Evolutionary conservation across 768 basidiomycete species (phyloP).

Genomic region (Suillus bovinus): DNA sequence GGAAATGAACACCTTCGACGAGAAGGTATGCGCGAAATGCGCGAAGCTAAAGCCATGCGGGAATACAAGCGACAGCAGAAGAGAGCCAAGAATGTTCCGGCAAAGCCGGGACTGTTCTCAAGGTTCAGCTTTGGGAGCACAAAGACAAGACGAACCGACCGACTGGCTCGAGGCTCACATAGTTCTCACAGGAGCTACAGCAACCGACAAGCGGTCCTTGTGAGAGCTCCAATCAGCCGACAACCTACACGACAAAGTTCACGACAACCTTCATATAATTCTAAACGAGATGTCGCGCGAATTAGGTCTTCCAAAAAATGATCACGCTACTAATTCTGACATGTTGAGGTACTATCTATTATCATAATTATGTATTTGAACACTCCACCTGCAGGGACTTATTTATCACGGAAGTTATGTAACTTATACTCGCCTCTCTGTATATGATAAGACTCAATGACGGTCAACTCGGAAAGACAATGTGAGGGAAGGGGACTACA

Average conservation of each 20-base stretch:
- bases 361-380: conserved; percentile 8
- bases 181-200: conserved; percentile 14
- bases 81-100: conserved; percentile 17
- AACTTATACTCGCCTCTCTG: not conserved
- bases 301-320: not conserved
- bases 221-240: conserved; percentile 16
- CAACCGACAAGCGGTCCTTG: conserved; percentile 12
- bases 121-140: conserved; percentile 21
- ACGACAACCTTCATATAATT: conserved; percentile 20
- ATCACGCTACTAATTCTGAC: conserved; percentile 2
- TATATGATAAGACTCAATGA: not conserved
- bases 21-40: conserved; percentile 76
- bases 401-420: conserved; percentile 5
- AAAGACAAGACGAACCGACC: conserved; percentile 14
- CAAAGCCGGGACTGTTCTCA: conserved; percentile 29
- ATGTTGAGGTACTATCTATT: conserved; percentile 3
- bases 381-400: conserved; percentile 7
- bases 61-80: conserved; percentile 31
- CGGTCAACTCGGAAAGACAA: not conserved
- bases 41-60: conserved; percentile 44
- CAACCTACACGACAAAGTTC: conserved; percentile 17
- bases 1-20: conserved; percentile 62
- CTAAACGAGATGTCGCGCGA: conserved; percentile 14
- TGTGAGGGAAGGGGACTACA: not conserved
- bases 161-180: conserved; percentile 9